These are phyloP conservation scores for Prunus mongolica DNA, from an alignment of 306 rosid species.

Conservation along the genomic window DNA sequence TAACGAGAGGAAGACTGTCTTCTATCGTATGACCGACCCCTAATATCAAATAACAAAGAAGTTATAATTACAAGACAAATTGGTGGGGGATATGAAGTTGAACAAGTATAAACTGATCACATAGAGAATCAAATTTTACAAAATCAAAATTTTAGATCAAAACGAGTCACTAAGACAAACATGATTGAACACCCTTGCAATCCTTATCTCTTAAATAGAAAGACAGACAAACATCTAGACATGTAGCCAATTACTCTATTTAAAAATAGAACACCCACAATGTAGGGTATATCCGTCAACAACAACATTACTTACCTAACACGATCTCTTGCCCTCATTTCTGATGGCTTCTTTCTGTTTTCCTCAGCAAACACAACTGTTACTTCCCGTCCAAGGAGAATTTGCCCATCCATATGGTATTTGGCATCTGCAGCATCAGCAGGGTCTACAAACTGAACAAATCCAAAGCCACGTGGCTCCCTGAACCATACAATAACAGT, in stretches of 20 bases:
- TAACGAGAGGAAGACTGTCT: slow-evolving; percentile 33
- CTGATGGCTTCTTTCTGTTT: slow-evolving; percentile 74
- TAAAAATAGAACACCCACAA: background rate
- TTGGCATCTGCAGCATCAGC: slow-evolving; percentile 85
- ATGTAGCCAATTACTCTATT: background rate
- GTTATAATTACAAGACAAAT: background rate
- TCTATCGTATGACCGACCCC: slow-evolving; percentile 39
- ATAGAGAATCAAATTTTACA: background rate
- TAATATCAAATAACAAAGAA: background rate
- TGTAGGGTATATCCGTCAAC: background rate
- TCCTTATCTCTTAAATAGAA: background rate
- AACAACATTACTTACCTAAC: slow-evolving; percentile 33
- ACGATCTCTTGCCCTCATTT: slow-evolving; percentile 75
- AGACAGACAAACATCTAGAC: background rate
- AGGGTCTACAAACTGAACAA: slow-evolving; percentile 68
- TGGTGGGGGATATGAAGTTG: background rate
- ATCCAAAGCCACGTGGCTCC: slow-evolving; percentile 78
- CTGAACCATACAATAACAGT: slow-evolving; percentile 34
- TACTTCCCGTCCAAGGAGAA: slow-evolving; percentile 70
- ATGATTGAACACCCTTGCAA: background rate
- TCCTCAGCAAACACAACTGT: slow-evolving; percentile 78
- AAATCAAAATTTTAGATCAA: background rate
- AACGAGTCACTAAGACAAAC: background rate
- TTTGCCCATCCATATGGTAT: slow-evolving; percentile 71
- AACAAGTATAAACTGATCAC: background rate